Evolutionary conservation across 495 filamentous ascomycete genomes (phyloP).

Genomic region (Schizothecium vesticola): DNA sequence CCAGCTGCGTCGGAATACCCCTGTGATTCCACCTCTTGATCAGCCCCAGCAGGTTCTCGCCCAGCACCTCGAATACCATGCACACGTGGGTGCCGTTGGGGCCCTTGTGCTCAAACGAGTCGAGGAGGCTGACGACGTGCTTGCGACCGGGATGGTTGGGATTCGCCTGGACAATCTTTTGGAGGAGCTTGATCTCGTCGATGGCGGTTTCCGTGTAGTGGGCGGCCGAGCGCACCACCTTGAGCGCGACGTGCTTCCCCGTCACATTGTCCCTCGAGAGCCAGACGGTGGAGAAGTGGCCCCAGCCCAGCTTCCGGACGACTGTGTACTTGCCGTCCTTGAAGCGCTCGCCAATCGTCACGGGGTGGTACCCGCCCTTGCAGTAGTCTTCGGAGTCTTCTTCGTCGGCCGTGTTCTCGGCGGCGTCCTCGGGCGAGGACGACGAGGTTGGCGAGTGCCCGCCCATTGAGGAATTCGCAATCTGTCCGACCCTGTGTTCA

Average conservation of each 20-base stretch:
- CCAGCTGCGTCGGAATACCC: conserved; percentile 90
- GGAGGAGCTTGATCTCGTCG: conserved; percentile 97
- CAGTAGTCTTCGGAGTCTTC: conserved; percentile 99
- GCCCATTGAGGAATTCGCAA: conserved; percentile 36
- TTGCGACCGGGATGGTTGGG: conserved; percentile 86
- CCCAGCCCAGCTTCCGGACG: conserved; percentile 96
- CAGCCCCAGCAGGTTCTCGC: conserved; percentile 89
- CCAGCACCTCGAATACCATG: conserved; percentile 98
- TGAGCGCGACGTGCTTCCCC: conserved; percentile 92
- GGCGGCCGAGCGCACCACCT: conserved; percentile 93
- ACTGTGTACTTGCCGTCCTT: conserved; percentile 96
- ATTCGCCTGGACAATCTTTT: conserved; percentile 93
- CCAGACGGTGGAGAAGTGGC: conserved; percentile 99
- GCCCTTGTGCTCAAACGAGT: conserved; percentile 96
- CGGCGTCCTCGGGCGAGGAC: conserved; percentile 75
- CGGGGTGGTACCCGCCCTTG: conserved; percentile 97
- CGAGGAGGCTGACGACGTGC: conserved; percentile 90
- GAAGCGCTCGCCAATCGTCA: conserved; percentile 88
- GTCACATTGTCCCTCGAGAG: conserved; percentile 86
- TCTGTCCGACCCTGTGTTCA: conserved; percentile 31
- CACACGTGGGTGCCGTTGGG: conserved; percentile 95
- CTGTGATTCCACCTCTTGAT: conserved; percentile 99
- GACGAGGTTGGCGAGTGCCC: conserved; percentile 72
- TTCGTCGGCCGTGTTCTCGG: conserved; percentile 93
- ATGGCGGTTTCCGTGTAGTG: conserved; percentile 99